Conservation (phyloP, 768 basidiomycete genomes). For the Phallus indusiatus region DNA sequence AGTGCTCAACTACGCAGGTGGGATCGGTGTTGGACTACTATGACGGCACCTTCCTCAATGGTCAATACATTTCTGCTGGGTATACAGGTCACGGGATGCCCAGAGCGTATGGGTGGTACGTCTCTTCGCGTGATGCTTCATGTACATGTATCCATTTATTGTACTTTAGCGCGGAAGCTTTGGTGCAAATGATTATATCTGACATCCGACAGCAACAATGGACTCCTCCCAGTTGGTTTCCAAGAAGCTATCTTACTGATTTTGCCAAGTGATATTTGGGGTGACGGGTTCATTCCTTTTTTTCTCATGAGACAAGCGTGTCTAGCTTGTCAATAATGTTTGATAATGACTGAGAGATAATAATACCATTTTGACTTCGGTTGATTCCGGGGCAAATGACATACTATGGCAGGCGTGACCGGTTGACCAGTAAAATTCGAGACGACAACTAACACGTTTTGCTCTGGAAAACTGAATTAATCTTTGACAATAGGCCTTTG, state of each 20-base stretch:
- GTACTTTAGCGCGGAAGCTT: slow-evolving; percentile 44
- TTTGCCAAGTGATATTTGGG: too few species aligned
- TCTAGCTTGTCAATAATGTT: too few species aligned
- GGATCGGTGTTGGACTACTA: slow-evolving; percentile 41
- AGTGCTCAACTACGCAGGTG: slow-evolving; percentile 32
- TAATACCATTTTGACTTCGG: too few species aligned
- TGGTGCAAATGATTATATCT: slow-evolving; percentile 48
- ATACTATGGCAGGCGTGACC: too few species aligned
- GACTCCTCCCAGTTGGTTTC: slow-evolving; percentile 54
- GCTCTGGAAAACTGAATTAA: too few species aligned
- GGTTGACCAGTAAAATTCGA: too few species aligned
- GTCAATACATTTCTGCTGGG: slow-evolving; percentile 67
- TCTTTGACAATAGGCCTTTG: too few species aligned
- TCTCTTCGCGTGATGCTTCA: not conserved
- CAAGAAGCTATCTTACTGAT: slow-evolving; percentile 27
- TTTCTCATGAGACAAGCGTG: too few species aligned
- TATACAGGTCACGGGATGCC: slow-evolving; percentile 79
- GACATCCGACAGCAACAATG: slow-evolving; percentile 37
- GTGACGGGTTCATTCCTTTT: too few species aligned
- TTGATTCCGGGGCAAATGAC: too few species aligned
- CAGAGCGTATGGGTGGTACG: slow-evolving; percentile 60
- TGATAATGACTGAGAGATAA: too few species aligned
- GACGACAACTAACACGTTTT: too few species aligned
- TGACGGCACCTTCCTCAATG: slow-evolving; percentile 22
- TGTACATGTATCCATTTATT: not conserved